Evolutionary conservation across 2,329 filamentous ascomycete genomes (phyloP).

Genomic region (Pseudogymnoascus sp.): DNA sequence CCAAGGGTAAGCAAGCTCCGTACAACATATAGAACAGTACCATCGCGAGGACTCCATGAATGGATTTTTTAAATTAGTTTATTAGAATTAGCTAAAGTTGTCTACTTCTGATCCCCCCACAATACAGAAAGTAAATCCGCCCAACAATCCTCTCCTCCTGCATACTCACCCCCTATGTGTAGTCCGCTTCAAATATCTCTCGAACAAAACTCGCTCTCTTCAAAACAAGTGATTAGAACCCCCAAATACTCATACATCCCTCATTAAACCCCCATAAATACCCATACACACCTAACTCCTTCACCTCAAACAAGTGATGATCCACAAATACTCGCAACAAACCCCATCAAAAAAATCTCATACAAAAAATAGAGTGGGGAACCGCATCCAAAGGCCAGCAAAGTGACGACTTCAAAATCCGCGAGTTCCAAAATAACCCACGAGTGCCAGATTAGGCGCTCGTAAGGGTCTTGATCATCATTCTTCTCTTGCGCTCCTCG

Average conservation of each 20-base stretch:
- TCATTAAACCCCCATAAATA: not conserved
- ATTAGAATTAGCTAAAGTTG: conserved; percentile 4
- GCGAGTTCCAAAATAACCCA: conserved; percentile 6
- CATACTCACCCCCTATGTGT: not conserved
- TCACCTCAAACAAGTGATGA: not conserved
- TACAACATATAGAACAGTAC: not conserved
- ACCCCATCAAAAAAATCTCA: not conserved
- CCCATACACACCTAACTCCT: not conserved
- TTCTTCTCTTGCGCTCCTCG: conserved; percentile 58
- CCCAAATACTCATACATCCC: not conserved
- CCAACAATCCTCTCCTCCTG: not conserved
- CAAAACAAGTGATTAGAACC: not conserved
- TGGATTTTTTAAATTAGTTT: not conserved
- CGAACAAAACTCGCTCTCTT: not conserved
- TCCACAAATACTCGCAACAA: not conserved
- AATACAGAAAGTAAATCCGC: not conserved
- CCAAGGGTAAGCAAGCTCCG: too few species aligned
- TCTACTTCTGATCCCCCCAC: conserved; percentile 2
- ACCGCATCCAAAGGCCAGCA: conserved; percentile 5
- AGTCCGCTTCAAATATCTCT: not conserved
- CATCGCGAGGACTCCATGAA: not conserved
- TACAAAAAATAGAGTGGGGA: not conserved
- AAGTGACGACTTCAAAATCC: conserved; percentile 3
- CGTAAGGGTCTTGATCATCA: conserved; percentile 61
- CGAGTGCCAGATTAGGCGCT: conserved; percentile 1